Conservation (phyloP, 78 protist genomes). For the Chrysochromulina tobinii region DNA sequence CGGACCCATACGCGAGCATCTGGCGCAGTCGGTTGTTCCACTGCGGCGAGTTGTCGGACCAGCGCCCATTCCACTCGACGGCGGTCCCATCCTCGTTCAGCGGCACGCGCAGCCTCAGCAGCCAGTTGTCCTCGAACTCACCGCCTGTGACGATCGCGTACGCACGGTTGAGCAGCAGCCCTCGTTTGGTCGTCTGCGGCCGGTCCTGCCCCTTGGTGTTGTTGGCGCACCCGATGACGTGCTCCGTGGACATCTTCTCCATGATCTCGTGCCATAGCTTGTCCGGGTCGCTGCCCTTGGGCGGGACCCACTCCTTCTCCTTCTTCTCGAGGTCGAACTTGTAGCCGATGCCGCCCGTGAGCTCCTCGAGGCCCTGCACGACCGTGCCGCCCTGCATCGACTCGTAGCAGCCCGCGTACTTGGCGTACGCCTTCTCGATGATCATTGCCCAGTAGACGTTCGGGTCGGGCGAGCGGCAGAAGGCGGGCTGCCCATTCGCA, state of each 20-base stretch:
- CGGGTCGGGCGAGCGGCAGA: background rate
- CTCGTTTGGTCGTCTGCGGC: background rate
- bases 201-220: background rate
- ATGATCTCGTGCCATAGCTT: background rate
- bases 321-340: background rate
- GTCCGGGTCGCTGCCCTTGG: background rate
- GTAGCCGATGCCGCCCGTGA: constrained; percentile 13
- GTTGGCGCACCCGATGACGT: background rate
- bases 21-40: constrained; percentile 1
- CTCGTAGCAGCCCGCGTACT: background rate
- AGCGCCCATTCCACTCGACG: background rate
- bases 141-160: constrained; percentile 6
- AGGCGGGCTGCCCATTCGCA: background rate
- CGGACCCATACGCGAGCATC: background rate
- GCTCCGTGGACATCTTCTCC: background rate
- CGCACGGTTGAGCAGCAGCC: background rate
- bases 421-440: constrained; percentile 4
- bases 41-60: background rate
- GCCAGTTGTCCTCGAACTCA: background rate
- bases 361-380: constrained; percentile 4
- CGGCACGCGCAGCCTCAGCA: background rate
- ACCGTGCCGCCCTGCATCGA: constrained; percentile 29
- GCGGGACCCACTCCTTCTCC: background rate
- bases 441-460: background rate
- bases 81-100: background rate